Evolutionary conservation across 352 stramenopile genomes (phyloP).

Genomic region (Phytophthora podocarpi): DNA sequence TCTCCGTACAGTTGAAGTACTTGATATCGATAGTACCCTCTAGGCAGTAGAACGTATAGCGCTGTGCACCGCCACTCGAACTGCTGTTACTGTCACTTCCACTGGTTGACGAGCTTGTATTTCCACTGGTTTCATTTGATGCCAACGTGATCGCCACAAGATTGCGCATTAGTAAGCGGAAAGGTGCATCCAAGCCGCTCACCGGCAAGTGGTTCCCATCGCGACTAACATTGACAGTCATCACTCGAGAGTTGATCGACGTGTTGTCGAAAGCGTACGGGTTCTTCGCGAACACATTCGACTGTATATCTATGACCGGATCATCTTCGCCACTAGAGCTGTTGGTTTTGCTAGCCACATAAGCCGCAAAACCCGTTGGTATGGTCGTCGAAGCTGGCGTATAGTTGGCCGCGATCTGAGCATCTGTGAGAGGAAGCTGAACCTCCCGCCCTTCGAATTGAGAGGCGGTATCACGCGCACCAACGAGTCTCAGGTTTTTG

Average conservation of each 20-base stretch:
- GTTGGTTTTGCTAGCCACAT: slow-evolving; percentile 9
- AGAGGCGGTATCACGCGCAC: slow-evolving; percentile 45
- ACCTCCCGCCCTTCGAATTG: slow-evolving; percentile 46
- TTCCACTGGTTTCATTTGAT: slow-evolving; percentile 4
- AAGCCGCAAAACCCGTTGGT: slow-evolving; percentile 54
- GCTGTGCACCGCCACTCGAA: slow-evolving; percentile 18
- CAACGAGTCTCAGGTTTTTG: slow-evolving; percentile 68
- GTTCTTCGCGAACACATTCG: slow-evolving; percentile 69
- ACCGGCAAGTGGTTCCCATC: slow-evolving; percentile 42
- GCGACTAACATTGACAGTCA: slow-evolving; percentile 61
- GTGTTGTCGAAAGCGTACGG: slow-evolving; percentile 58
- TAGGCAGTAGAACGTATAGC: slow-evolving; percentile 50
- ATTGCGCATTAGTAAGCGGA: slow-evolving; percentile 64
- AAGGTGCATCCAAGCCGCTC: slow-evolving; percentile 39
- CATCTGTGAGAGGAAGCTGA: slow-evolving; percentile 41
- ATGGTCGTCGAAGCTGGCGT: slow-evolving; percentile 54
- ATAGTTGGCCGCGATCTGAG: slow-evolving; percentile 59
- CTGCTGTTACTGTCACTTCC: slow-evolving; percentile 9
- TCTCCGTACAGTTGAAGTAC: slow-evolving; percentile 56
- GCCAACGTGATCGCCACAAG: slow-evolving; percentile 32
- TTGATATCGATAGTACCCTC: slow-evolving; percentile 56
- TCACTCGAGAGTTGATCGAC: slow-evolving; percentile 59
- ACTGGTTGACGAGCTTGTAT: slow-evolving; percentile 4
- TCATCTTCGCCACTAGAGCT: slow-evolving; percentile 30
- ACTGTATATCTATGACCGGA: slow-evolving; percentile 64